These are phyloP conservation scores for Dictyostelium brefeldianum DNA, from an alignment of 78 protist genomes.

Conservation along the genomic window DNA sequence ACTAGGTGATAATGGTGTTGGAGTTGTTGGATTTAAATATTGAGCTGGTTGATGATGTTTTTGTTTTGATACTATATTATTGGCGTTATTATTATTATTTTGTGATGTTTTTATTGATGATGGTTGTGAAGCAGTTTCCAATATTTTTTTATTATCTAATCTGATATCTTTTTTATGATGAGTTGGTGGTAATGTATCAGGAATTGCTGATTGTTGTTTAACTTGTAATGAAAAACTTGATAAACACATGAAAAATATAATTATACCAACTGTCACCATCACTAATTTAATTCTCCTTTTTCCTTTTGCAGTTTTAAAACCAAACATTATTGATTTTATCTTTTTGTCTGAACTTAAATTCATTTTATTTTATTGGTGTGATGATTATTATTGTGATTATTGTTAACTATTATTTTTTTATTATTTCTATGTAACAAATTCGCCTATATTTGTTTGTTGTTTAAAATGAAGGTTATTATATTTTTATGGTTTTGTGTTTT, in stretches of 20 bases:
- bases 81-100: not conserved
- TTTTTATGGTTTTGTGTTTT: not conserved
- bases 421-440: not conserved
- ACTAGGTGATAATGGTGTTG: not conserved
- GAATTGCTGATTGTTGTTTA: not conserved
- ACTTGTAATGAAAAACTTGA: not conserved
- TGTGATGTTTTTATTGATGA: not conserved
- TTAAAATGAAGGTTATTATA: not conserved
- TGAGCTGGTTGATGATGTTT: not conserved
- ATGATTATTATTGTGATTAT: not conserved
- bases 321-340: not conserved
- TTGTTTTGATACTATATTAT: not conserved
- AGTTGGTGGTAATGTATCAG: not conserved
- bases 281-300: constrained; percentile 10
- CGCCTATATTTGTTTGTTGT: not conserved
- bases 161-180: not conserved
- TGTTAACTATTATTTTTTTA: not conserved
- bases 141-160: not conserved
- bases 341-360: not conserved
- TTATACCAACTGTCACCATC: not conserved
- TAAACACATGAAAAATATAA: constrained; percentile 1
- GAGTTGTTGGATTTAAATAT: not conserved
- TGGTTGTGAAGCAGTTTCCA: not conserved
- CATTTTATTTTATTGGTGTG: not conserved
- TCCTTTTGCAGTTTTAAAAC: not conserved